phyloP scores from a whole-genome alignment of 495 filamentous ascomycete genomes.

The Penicillium subrubescens region DNA sequence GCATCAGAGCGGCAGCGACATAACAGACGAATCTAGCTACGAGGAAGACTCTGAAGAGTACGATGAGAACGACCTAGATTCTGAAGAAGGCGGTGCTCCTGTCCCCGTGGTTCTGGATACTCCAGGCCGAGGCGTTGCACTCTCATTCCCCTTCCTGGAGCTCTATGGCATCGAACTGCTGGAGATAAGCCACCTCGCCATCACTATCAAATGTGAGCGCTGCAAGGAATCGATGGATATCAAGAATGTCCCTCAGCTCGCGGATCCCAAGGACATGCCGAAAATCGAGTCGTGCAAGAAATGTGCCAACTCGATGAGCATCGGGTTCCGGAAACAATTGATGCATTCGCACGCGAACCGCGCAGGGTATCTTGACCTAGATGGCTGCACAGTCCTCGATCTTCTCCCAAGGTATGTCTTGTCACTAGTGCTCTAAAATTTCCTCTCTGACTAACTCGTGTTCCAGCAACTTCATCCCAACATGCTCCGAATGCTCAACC shows the following conservation, averaged over 20 bases:
- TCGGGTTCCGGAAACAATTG: slow-evolving; percentile 71
- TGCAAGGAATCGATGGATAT: slow-evolving; percentile 80
- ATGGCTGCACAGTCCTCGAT: slow-evolving; percentile 76
- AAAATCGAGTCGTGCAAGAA: slow-evolving; percentile 68
- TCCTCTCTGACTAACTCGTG: not conserved
- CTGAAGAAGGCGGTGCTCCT: slow-evolving; percentile 39
- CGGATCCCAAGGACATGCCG: slow-evolving; percentile 39
- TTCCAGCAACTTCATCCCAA: slow-evolving; percentile 74
- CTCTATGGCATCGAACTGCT: slow-evolving; percentile 82
- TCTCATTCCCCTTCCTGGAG: slow-evolving; percentile 82
- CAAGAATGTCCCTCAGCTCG: slow-evolving; percentile 59
- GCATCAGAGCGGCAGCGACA: slow-evolving; percentile 40
- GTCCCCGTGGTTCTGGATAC: slow-evolving; percentile 35
- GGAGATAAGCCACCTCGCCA: slow-evolving; percentile 66
- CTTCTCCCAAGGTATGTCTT: slow-evolving; percentile 69
- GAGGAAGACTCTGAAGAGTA: slow-evolving; percentile 28
- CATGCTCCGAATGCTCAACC: slow-evolving; percentile 79
- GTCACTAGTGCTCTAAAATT: not conserved
- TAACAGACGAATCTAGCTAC: slow-evolving; percentile 35
- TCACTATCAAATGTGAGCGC: slow-evolving; percentile 79
- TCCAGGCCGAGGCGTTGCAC: slow-evolving; percentile 67
- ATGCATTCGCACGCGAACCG: slow-evolving; percentile 76
- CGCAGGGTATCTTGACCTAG: slow-evolving; percentile 81
- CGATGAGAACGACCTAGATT: slow-evolving; percentile 48
- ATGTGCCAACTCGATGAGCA: slow-evolving; percentile 68